Conservation (phyloP, 345 rosid species). For the Hirschfeldia incana region DNA sequence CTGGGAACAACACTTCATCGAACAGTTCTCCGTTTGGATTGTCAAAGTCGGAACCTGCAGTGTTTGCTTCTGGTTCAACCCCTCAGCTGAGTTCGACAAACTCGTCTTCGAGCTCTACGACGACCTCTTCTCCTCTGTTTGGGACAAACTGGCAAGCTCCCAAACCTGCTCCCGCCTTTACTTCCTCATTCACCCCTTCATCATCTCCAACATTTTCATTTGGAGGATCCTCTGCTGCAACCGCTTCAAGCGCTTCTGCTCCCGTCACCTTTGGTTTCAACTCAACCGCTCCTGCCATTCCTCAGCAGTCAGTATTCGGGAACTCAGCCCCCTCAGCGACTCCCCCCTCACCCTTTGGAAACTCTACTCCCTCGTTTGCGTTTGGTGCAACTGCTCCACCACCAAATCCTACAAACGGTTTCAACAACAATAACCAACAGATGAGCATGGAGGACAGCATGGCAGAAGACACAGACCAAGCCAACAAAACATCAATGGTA, state of each 20-base stretch:
- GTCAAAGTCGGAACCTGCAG: constrained; percentile 45
- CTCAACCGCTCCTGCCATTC: constrained; percentile 47
- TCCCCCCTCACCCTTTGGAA: constrained; percentile 55
- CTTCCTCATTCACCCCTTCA: constrained; percentile 39
- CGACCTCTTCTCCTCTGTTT: constrained; percentile 43
- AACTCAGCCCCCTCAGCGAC: constrained; percentile 44
- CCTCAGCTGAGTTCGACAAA: constrained; percentile 49
- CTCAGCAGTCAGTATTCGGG: constrained; percentile 55
- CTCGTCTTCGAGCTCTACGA: constrained; percentile 52
- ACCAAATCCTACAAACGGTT: constrained; percentile 29
- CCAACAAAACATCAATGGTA: constrained; percentile 35
- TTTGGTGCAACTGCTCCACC: constrained; percentile 46
- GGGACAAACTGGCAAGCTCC: constrained; percentile 63
- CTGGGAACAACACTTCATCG: constrained; percentile 50
- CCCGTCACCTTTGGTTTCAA: constrained; percentile 44
- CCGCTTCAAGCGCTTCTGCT: constrained; percentile 39
- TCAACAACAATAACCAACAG: constrained; percentile 68
- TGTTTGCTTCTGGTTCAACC: constrained; percentile 49
- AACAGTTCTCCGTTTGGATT: constrained; percentile 53
- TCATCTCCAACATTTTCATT: constrained; percentile 45
- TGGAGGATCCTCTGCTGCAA: constrained; percentile 50
- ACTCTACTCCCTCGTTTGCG: constrained; percentile 44
- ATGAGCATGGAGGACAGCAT: constrained; percentile 93
- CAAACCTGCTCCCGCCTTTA: constrained; percentile 44
- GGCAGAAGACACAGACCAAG: constrained; percentile 90